These are phyloP conservation scores for Phytophthora pinifolia DNA, from an alignment of 352 stramenopile genomes.

Conservation along the genomic window DNA sequence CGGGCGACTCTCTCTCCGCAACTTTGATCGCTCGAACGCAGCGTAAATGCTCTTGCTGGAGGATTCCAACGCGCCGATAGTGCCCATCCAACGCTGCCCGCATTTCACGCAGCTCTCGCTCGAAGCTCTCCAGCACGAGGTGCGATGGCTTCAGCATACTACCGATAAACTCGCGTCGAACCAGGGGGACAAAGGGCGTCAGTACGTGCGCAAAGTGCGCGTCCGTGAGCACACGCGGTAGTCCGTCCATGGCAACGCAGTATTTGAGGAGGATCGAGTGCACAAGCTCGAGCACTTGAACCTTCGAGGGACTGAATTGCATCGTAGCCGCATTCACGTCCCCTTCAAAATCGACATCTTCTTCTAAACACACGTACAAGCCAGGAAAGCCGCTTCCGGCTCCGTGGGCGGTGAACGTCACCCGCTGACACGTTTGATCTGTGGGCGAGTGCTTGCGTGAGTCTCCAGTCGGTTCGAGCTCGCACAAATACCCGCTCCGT, in stretches of 20 bases:
- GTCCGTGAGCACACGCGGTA: constrained; percentile 37
- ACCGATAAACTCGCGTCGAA: constrained; percentile 21
- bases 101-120: constrained; percentile 24
- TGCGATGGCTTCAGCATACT: constrained; percentile 32
- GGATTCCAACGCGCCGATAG: constrained; percentile 31
- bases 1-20: constrained; percentile 19
- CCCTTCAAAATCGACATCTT: constrained; percentile 28
- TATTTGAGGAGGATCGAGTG: constrained; percentile 48
- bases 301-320: constrained; percentile 32
- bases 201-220: constrained; percentile 33
- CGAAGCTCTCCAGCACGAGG: constrained; percentile 26
- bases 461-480: neutral
- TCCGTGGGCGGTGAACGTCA: constrained; percentile 10
- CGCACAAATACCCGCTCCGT: constrained; percentile 4
- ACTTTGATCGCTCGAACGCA: constrained; percentile 37
- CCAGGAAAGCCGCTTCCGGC: constrained; percentile 11
- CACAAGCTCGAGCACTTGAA: constrained; percentile 41
- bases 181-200: constrained; percentile 39
- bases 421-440: neutral
- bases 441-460: neutral
- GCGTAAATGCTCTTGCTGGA: constrained; percentile 38
- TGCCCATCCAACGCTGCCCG: constrained; percentile 30
- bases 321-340: constrained; percentile 24
- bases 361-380: constrained; percentile 26
- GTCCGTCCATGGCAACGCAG: constrained; percentile 41